Evolutionary conservation across 1,284 basidiomycete species (phyloP).

Genomic region (Sporisorium exsertum): DNA sequence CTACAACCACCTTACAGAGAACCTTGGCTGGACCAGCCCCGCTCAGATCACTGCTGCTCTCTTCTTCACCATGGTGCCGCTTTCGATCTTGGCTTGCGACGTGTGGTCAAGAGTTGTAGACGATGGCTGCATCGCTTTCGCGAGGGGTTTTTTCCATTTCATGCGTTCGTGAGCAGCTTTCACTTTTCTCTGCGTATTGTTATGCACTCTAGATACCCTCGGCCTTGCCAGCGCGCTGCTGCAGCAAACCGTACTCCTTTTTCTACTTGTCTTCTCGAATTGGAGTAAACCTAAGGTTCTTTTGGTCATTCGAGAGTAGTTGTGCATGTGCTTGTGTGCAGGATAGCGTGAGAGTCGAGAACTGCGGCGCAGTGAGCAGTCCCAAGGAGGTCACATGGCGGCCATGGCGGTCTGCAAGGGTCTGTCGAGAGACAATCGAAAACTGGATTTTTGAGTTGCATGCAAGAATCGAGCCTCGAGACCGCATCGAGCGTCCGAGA

Average conservation of each 20-base stretch:
- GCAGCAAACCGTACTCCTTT: background rate
- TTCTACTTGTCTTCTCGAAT: background rate
- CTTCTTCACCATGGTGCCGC: slow-evolving; percentile 55
- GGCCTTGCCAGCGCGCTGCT: background rate
- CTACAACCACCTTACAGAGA: slow-evolving; percentile 37
- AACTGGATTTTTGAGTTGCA: background rate
- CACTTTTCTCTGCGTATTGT: too few species aligned
- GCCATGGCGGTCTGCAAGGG: too few species aligned
- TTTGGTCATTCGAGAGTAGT: background rate
- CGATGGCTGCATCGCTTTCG: slow-evolving; percentile 40
- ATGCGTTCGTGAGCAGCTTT: slow-evolving; percentile 21
- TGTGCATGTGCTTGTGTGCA: background rate
- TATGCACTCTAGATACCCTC: background rate
- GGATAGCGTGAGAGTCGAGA: background rate
- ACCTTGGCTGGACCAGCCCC: slow-evolving; percentile 33
- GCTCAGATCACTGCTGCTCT: slow-evolving; percentile 44
- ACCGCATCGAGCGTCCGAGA: background rate
- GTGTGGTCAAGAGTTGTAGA: slow-evolving; percentile 51
- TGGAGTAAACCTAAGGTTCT: background rate
- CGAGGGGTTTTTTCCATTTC: slow-evolving; percentile 49
- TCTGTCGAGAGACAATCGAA: too few species aligned
- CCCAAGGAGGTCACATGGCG: too few species aligned
- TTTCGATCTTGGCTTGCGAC: slow-evolving; percentile 47
- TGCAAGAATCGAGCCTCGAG: background rate
- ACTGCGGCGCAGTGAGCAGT: too few species aligned